Evolutionary conservation across 257 asterid species (phyloP), one percentile per base, ranked within the genome.

Genomic region (Marsdenia floribunda): DNA sequence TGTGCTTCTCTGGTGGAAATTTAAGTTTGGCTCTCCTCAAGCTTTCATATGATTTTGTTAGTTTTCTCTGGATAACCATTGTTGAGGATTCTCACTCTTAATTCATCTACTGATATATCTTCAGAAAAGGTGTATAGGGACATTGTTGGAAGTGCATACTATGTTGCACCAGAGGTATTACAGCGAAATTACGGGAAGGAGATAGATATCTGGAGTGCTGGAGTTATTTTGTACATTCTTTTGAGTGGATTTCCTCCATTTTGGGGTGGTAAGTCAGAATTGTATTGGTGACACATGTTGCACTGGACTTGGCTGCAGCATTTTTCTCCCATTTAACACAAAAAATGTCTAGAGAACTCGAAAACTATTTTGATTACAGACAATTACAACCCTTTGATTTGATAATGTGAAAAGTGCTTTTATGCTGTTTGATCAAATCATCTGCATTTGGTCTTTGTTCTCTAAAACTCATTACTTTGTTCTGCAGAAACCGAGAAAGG

Each of bases 121-220:
- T 15, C 82, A 84, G 87, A 82, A 24, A 77, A 72, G 73, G 37
- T 71, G 6, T 81, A 78, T 70, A 76, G 18, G 74, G 85, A 79
- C 14, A 24, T 84, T 3, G 85, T 79, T 52, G 87, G 87, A 68
- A 81, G 85, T 65, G 87, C 87, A 57, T 84, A 81, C 68, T 84
- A 84, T 67, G 82, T 84, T 24, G 87, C 87, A 4, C 87, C 87
- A 3, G 87, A 84, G 72, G 82, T 84, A 16, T 70, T 84, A 72
- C 58, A 9, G 3, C 75, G 74, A 9, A 73, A 42, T 8, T 84
- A 81, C 60, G 87, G 87, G 15, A 84, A 81, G 66, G 87, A 81
- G 71, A 70, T 73, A 52, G 87, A 84, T 76, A 78, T 84, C 9
- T 84, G 87, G 87, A 84, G 87, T 54, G 85, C 87, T 79, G 87